Evolutionary conservation across 257 asterid species (phyloP).

Genomic region (Nicotiana sylvestris): DNA sequence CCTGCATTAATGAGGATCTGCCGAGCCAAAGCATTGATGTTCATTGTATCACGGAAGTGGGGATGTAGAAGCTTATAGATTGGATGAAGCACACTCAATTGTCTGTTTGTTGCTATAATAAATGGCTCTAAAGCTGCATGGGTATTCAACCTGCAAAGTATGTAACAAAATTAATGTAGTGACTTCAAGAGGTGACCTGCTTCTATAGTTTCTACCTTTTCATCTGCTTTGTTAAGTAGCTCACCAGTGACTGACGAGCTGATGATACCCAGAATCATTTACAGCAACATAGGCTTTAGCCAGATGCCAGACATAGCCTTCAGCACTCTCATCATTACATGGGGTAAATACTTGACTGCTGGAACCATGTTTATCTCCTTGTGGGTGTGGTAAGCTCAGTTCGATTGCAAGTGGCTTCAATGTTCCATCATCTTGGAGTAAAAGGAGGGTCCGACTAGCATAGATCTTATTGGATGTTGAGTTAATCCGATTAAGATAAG

Average conservation of each 20-base stretch:
- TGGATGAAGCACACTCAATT: constrained; percentile 80
- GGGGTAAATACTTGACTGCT: constrained; percentile 63
- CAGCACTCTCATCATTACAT: constrained; percentile 42
- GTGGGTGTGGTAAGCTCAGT: constrained; percentile 69
- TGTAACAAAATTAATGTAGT: not conserved
- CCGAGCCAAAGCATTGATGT: constrained; percentile 77
- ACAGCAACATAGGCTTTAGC: constrained; percentile 92
- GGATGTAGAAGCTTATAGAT: constrained; percentile 83
- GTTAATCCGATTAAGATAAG: constrained; percentile 68
- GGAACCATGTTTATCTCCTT: constrained; percentile 54
- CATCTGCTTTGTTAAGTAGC: not conserved
- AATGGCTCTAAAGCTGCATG: constrained; percentile 95
- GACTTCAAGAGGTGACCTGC: not conserved
- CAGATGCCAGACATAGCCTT: constrained; percentile 72
- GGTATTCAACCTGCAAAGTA: constrained; percentile 68
- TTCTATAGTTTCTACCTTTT: not conserved
- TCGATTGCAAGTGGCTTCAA: constrained; percentile 89
- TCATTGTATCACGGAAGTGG: constrained; percentile 81
- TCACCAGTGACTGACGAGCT: constrained; percentile 92
- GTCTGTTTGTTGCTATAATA: constrained; percentile 67
- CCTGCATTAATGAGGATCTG: constrained; percentile 80
- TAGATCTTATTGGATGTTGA: constrained; percentile 61
- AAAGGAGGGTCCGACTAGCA: constrained; percentile 74
- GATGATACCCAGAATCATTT: constrained; percentile 90
- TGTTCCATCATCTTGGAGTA: constrained; percentile 68